Base-by-base conservation (phyloP, 257 asterid genomes). In the Leptodermis oblonga region DNA sequence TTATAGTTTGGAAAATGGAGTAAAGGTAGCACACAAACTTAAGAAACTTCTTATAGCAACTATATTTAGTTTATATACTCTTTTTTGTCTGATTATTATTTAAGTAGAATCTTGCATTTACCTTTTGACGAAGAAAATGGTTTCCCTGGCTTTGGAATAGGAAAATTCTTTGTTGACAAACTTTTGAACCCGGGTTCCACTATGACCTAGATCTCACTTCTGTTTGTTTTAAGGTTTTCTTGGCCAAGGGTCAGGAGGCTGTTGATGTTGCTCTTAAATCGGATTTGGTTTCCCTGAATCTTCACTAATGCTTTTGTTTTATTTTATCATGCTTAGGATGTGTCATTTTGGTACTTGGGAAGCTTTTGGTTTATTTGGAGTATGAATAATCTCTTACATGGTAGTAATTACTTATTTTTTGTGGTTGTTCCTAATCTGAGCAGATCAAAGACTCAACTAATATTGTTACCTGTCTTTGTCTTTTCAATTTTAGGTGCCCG, bases 281-380 rank as follows among this genome's bases (percentile, higher is more conserved):
- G 73, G 96, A 90, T 87, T 74, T 93, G 77, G 90, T 90, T 69
- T n/a, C n/a, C n/a, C n/a, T n/a, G n/a, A 45, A 65, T 49, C 33
- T n/a, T 2, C n/a, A 3, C 46, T 66, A 14, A 39, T 49, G 20
- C 51, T 8, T 51, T 64, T 36, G 58, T 17, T 20, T 67, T 69
- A 15, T 10, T 65, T 53, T 65, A 28, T 72, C 9, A 1, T 71
- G 34, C 23, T 65, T 73, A 89, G 97, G 97, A 92, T 71, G 70
- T 37, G 30, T 92, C 98, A 6, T 89, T 94, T 84, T 86, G 91
- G 67, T 89, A 94, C 92, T 85, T 94, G 95, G 97, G 99, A 81
- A 85, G 99, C 76, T 80, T 94, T 84, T 70, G 99, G 99, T n/a
- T n/a, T n/a, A 56, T 94, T 90, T 70, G 99, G 99, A 54, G 97